Evolutionary conservation across 495 filamentous ascomycete genomes (phyloP), one percentile per base, ranked within the genome.

Genomic region (Podospora pseudopauciseta): DNA sequence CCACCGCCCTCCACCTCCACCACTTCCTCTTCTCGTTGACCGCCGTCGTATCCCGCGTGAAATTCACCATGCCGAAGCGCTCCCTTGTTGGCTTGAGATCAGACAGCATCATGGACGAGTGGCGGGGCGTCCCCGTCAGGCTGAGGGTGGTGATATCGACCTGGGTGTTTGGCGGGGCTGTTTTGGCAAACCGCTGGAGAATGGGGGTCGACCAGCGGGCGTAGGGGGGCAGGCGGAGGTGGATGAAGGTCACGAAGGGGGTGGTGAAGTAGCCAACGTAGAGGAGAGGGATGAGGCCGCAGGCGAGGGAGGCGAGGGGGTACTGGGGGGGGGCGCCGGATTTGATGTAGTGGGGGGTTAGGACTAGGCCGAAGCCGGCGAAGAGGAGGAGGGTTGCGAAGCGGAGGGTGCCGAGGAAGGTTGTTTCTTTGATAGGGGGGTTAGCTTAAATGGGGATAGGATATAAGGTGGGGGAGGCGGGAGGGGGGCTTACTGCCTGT

Each of bases 71-170:
- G 19, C 86, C 83, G 15, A 85, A 72, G 18, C 80, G 70, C 39
- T 62, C 18, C 7, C 58, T 66, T 5, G 70, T 72, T n/a, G 83
- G 76, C 57, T 67, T 68, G 56, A 92, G 75, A 27, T 90, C 87
- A 5, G 75, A 71, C 0, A 88, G 61, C 32, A 71, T 78, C 68
- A 87, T 76, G 13, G 74, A 76, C 66, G 74, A 82, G 23, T 82
- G 74, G 57, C 81, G 80, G 18, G 86, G 85, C 74, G 82, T 82
- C 55, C 87, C 88, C 67, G 86, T 81, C 59, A 90, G 80, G 27
- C 87, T 88, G 82, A 93, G 88, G 16, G 89, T 94, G 19, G 85
- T 89, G 55, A 96, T 78, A 32, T 90, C 87, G 2, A 97, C 72
- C 28, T 81, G 82, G 1, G 90, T 88, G 9, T 83, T 82, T 0